Evolutionary conservation across 2,329 filamentous ascomycete species (phyloP).

Genomic region (Aspergillus tanneri): DNA sequence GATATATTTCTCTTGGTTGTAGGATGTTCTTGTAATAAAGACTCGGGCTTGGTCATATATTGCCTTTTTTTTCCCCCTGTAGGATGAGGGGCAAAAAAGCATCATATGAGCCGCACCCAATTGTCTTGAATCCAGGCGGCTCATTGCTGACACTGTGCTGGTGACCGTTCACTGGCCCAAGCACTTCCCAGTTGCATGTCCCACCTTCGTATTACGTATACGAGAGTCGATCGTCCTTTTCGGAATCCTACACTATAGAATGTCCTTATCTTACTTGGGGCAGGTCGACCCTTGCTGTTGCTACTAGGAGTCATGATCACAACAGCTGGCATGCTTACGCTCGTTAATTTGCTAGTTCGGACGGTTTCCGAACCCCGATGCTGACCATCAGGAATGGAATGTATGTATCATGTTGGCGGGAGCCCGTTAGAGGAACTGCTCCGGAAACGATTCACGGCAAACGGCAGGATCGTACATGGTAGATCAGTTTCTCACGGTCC

Average conservation of each 20-base stretch:
- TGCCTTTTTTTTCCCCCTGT: no score
- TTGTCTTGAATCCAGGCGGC: conserved; percentile 14
- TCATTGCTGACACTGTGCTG: conserved; percentile 17
- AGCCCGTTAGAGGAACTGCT: no score
- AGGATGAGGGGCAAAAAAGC: not conserved
- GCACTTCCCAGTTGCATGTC: not conserved
- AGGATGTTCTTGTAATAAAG: no score
- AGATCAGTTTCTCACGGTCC: no score
- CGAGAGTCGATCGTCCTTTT: not conserved
- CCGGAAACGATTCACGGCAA: no score
- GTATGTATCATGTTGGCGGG: no score
- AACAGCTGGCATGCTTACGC: not conserved
- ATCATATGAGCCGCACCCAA: conserved; percentile 25
- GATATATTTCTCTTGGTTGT: no score
- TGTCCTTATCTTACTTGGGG: not conserved
- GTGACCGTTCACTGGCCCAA: conserved; percentile 15
- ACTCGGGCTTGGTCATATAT: no score
- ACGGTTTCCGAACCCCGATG: not conserved
- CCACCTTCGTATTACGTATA: not conserved
- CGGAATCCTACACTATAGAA: not conserved
- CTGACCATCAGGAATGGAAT: no score
- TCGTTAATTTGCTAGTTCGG: not conserved
- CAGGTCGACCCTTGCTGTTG: not conserved
- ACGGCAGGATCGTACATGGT: no score
- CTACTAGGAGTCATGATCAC: not conserved